Percentiles rank a stretch among this genome's conserved stretches.
phyloP scores from a whole-genome alignment of 2,329 filamentous ascomycete genomes.

The Aulographum hederae region DNA sequence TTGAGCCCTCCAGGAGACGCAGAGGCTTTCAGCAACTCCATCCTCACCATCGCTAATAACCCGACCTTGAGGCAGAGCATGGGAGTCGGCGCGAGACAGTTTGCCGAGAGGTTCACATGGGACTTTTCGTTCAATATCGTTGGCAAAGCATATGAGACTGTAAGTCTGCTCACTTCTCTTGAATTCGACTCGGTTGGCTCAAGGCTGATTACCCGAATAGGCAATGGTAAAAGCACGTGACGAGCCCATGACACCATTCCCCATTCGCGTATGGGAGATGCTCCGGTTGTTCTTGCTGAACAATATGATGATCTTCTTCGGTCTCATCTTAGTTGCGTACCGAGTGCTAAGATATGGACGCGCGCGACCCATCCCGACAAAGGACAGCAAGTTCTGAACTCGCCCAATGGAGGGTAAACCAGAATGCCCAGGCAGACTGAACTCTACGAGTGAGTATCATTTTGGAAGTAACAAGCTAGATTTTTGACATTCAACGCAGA shows the following conservation, averaged over 20 bases:
- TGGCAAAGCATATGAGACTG: neutral
- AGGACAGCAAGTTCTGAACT: too few relatives aligned
- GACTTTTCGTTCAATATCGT: neutral
- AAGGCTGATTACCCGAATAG: neutral
- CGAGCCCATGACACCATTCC: neutral
- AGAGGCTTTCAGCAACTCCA: slow-evolving; percentile 35
- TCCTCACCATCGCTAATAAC: slow-evolving; percentile 32
- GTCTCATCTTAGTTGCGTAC: neutral
- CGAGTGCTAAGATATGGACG: neutral
- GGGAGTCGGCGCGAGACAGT: slow-evolving; percentile 28
- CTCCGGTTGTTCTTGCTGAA: neutral
- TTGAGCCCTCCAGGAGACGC: slow-evolving; percentile 42
- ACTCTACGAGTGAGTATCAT: too few relatives aligned
- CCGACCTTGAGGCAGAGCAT: slow-evolving; percentile 25
- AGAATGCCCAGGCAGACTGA: too few relatives aligned
- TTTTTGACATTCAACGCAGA: too few relatives aligned
- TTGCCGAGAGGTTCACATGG: slow-evolving; percentile 31
- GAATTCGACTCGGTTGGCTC: neutral
- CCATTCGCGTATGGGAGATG: neutral
- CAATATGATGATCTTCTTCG: neutral
- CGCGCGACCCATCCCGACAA: neutral
- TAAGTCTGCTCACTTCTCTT: neutral
- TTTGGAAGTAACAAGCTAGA: too few relatives aligned
- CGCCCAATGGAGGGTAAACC: too few relatives aligned
- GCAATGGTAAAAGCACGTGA: neutral